Conservation (phyloP, 495 filamentous ascomycete genomes). For the Penicillium riverlandense region DNA sequence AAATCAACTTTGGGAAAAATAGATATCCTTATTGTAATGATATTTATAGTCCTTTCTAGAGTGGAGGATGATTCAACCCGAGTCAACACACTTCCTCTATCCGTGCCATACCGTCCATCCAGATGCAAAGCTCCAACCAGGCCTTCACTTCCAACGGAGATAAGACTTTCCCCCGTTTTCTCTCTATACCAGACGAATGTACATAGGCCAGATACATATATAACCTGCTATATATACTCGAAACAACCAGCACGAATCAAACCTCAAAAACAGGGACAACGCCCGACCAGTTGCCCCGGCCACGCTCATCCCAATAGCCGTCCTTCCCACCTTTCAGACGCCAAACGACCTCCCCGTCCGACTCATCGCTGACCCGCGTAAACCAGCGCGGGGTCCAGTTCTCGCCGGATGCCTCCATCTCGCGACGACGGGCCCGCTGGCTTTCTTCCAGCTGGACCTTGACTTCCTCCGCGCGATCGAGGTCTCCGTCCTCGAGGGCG, state of each 20-base stretch:
- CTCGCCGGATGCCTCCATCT: conserved; percentile 66
- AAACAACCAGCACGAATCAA: conserved; percentile 2
- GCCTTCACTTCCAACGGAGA: no score
- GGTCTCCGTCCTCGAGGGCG: conserved; percentile 71
- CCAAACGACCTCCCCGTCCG: conserved; percentile 70
- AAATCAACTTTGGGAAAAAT: no score
- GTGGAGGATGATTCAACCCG: background rate
- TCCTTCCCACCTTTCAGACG: conserved; percentile 70
- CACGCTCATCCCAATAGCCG: conserved; percentile 87
- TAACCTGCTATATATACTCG: no score
- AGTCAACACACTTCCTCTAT: no score
- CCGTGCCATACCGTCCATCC: no score
- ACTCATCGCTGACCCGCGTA: conserved; percentile 46
- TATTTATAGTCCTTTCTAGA: background rate
- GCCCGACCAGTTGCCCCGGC: conserved; percentile 58
- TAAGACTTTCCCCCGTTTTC: background rate
- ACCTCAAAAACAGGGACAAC: conserved; percentile 65
- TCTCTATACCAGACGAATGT: background rate
- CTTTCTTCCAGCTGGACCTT: conserved; percentile 81
- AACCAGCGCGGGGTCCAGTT: conserved; percentile 78
- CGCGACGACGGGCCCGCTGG: conserved; percentile 67
- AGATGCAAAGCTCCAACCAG: no score
- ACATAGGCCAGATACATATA: no score
- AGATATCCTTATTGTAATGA: no score
- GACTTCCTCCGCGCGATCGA: conserved; percentile 76